Conservation (phyloP, 805 yeast species). For the Saccharomycopsis fermentans region DNA sequence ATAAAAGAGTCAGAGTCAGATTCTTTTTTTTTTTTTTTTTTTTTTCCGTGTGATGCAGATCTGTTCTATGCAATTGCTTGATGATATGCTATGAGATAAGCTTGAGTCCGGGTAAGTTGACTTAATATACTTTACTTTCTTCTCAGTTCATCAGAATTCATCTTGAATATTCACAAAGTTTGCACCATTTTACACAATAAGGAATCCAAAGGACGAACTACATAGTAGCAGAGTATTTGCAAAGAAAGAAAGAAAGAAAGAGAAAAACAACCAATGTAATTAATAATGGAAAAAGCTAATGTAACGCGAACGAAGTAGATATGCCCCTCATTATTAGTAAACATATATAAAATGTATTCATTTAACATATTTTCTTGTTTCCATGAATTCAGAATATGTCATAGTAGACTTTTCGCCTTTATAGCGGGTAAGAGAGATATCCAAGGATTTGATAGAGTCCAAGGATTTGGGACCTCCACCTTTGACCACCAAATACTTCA, state of each 20-base stretch:
- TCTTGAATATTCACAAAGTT: not conserved
- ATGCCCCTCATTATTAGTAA: too few species aligned
- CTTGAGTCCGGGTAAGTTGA: too few species aligned
- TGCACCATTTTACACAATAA: not conserved
- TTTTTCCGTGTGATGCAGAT: not conserved
- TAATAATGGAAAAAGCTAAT: not conserved
- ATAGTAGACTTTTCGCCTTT: slow-evolving; percentile 17
- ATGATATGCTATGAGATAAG: too few species aligned
- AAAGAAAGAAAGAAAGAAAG: not conserved
- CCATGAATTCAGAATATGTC: slow-evolving; percentile 14
- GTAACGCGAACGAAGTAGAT: not conserved
- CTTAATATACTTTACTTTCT: too few species aligned
- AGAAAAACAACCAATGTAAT: not conserved
- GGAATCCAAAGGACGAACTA: too few species aligned
- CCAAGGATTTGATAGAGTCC: not conserved
- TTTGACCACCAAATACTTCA: slow-evolving; percentile 60
- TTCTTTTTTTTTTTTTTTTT: not conserved
- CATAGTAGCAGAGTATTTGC: too few species aligned
- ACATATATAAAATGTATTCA: too few species aligned
- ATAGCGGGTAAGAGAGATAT: slow-evolving; percentile 15
- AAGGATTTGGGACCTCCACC: slow-evolving; percentile 38
- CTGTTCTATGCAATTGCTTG: not conserved
- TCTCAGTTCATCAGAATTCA: too few species aligned
- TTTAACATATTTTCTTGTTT: slow-evolving; percentile 1
- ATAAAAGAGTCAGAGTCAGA: not conserved